phyloP scores from a whole-genome alignment of 1,139 yeast genomes.

The Lodderomyces pseudojiufengensis region DNA sequence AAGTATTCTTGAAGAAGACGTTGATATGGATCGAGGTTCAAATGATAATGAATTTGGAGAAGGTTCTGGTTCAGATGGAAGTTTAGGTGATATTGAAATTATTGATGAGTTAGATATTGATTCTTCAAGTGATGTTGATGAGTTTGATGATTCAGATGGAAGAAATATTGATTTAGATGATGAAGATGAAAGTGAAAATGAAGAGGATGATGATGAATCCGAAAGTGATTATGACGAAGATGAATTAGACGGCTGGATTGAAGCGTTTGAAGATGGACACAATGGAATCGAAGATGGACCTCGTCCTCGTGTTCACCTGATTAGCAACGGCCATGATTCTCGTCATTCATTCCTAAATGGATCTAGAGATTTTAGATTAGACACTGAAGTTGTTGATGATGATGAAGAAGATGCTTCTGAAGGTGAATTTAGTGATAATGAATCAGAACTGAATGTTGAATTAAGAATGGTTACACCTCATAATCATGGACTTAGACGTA shows the following conservation, averaged over 20 bases:
- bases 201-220: constrained; percentile 24
- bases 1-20: constrained; percentile 11
- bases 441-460: constrained; percentile 19
- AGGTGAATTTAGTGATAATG: constrained; percentile 6
- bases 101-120: constrained; percentile 41
- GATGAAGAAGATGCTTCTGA: constrained; percentile 15
- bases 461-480: constrained; percentile 12
- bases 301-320: too few species aligned
- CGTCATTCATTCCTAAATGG: too few species aligned
- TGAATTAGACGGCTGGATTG: constrained; percentile 45
- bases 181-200: constrained; percentile 17
- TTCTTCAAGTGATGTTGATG: constrained; percentile 25
- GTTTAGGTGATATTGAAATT: constrained; percentile 37
- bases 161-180: constrained; percentile 14
- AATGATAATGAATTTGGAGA: constrained; percentile 17
- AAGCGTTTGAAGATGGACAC: constrained; percentile 26
- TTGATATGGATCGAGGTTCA: constrained; percentile 15
- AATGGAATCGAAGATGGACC: constrained; percentile 2
- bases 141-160: constrained; percentile 19
- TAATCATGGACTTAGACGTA: constrained; percentile 9
- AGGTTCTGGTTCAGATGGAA: constrained; percentile 19
- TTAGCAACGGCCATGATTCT: too few species aligned
- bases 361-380: constrained; percentile 9
- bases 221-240: constrained; percentile 38
- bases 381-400: constrained; percentile 23